Conservation (phyloP, 768 basidiomycete species). For the Amanita molliuscula region DNA sequence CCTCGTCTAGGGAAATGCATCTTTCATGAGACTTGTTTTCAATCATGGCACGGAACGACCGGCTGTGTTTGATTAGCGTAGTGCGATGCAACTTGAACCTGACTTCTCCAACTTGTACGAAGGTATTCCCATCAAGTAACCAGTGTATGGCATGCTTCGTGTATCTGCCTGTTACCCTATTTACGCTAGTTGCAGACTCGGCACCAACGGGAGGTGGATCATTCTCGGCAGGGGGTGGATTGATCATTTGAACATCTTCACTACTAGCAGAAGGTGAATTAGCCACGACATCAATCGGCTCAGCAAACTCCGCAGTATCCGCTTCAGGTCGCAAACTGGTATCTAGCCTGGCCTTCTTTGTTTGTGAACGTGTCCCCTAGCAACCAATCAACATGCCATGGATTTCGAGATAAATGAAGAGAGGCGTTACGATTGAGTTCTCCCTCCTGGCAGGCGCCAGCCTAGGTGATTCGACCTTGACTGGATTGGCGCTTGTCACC, state of each 20-base stretch:
- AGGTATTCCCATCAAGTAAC: conserved; percentile 24
- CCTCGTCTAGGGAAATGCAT: conserved; percentile 9
- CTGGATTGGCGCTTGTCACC: neutral
- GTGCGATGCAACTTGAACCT: conserved; percentile 27
- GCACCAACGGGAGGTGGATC: neutral
- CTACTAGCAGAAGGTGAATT: neutral
- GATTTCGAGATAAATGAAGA: neutral
- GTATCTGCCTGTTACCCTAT: neutral
- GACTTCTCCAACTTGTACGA: conserved; percentile 22
- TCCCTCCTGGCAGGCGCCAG: neutral
- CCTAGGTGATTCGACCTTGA: neutral
- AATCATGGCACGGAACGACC: conserved; percentile 20
- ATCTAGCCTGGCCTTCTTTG: neutral
- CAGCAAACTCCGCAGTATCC: too few relatives aligned
- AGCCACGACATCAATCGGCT: neutral
- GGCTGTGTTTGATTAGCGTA: conserved; percentile 19
- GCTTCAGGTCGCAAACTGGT: neutral
- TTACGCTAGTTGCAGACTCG: neutral
- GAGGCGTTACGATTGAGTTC: neutral
- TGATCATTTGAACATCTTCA: neutral
- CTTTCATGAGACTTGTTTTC: conserved; percentile 6
- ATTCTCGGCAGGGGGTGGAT: neutral
- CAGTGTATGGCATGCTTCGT: conserved; percentile 14
- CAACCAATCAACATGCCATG: neutral
- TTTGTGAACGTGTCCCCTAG: neutral